Evolutionary conservation across 2,329 filamentous ascomycete genomes (phyloP).

Genomic region (Arthrobotrys megalospora): DNA sequence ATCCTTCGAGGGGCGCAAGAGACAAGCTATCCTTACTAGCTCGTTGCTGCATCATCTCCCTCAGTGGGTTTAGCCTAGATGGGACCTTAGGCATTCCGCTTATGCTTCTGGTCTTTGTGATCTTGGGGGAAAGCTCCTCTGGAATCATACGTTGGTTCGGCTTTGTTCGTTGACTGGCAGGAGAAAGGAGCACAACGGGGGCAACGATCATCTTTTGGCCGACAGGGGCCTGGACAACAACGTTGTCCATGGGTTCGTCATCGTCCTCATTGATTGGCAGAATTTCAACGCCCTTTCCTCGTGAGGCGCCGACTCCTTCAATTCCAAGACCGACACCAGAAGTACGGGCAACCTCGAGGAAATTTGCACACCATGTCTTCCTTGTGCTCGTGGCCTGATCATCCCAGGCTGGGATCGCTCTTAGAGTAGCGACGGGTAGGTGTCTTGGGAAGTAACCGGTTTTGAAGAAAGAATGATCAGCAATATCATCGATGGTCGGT

Average conservation of each 20-base stretch:
- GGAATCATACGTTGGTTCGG: slow-evolving; percentile 56
- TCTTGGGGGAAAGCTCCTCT: slow-evolving; percentile 59
- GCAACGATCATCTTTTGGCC: slow-evolving; percentile 60
- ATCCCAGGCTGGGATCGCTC: slow-evolving; percentile 69
- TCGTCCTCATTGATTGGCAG: slow-evolving; percentile 55
- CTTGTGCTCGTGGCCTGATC: slow-evolving; percentile 49
- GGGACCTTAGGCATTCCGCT: slow-evolving; percentile 46
- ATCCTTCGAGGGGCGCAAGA: slow-evolving; percentile 56
- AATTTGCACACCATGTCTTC: slow-evolving; percentile 62
- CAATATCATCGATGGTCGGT: slow-evolving; percentile 82
- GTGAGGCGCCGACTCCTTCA: slow-evolving; percentile 62
- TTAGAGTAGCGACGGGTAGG: slow-evolving; percentile 69
- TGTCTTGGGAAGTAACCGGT: slow-evolving; percentile 79
- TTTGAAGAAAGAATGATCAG: slow-evolving; percentile 84
- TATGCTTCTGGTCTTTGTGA: slow-evolving; percentile 57
- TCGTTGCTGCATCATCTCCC: slow-evolving; percentile 59
- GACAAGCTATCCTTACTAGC: slow-evolving; percentile 45
- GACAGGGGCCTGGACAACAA: slow-evolving; percentile 54
- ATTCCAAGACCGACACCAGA: slow-evolving; percentile 63
- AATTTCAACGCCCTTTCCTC: slow-evolving; percentile 58
- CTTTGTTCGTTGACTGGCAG: slow-evolving; percentile 54
- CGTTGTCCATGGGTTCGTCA: slow-evolving; percentile 51
- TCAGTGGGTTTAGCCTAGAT: slow-evolving; percentile 54
- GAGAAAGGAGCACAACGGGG: slow-evolving; percentile 54
- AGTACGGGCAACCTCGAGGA: slow-evolving; percentile 62